These are phyloP conservation scores for Aspergillus sp. DNA, from an alignment of 2,329 filamentous ascomycete genomes.

Conservation along the genomic window DNA sequence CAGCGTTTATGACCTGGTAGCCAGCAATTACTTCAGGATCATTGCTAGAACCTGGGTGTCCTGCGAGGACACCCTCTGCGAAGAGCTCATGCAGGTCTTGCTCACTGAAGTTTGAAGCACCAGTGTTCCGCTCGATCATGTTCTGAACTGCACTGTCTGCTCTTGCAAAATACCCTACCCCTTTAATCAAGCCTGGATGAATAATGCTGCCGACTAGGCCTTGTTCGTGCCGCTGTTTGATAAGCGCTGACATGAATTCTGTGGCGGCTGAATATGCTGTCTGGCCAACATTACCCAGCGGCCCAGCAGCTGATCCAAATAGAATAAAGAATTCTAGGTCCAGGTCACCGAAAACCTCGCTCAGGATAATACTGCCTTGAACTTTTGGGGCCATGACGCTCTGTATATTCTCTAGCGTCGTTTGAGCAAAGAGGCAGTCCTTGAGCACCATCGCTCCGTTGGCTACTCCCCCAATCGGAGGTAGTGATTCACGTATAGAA, in stretches of 20 bases:
- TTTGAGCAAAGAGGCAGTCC: not conserved
- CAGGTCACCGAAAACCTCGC: not conserved
- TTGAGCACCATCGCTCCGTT: constrained; percentile 8
- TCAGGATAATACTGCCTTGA: not conserved
- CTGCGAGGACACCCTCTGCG: constrained; percentile 31
- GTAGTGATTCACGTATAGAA: not conserved
- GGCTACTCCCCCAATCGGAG: not conserved
- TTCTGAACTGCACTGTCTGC: not conserved
- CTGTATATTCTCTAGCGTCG: not conserved
- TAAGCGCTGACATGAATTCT: constrained; percentile 5
- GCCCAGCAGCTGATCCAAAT: constrained; percentile 5
- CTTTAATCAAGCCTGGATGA: not conserved
- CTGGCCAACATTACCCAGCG: constrained; percentile 6
- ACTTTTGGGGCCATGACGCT: constrained; percentile 1
- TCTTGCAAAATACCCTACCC: not conserved
- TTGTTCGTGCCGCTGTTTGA: not conserved
- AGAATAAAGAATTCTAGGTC: constrained; percentile 4
- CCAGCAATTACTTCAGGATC: constrained; percentile 11
- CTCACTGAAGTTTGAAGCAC: constrained; percentile 22
- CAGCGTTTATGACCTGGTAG: not conserved
- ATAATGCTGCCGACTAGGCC: not conserved
- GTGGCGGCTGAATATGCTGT: constrained; percentile 5
- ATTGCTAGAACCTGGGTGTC: constrained; percentile 17
- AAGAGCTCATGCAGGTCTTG: constrained; percentile 35
- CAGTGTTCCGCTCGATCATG: not conserved